phyloP scores from a whole-genome alignment of 2,329 filamentous ascomycete genomes.

The Neopestalotiopsis sp. region DNA sequence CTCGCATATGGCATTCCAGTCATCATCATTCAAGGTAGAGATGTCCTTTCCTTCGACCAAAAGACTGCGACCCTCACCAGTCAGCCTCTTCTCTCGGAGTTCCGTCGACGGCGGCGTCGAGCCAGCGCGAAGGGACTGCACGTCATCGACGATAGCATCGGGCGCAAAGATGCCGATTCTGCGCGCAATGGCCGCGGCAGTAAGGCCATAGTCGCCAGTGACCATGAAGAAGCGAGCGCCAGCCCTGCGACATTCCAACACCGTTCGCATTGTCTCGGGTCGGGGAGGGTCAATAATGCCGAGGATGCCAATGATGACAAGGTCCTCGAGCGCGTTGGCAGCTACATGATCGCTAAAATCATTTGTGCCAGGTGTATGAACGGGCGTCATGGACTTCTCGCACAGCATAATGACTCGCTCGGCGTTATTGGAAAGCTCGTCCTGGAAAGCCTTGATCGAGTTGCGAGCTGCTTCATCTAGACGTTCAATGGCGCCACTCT shows the following conservation, averaged over 20 bases:
- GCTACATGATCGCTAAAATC: conserved; percentile 44
- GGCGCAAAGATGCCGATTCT: conserved; percentile 69
- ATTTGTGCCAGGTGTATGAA: conserved; percentile 5
- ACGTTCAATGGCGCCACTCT: conserved; percentile 36
- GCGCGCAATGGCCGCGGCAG: conserved; percentile 73
- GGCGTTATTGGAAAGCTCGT: conserved; percentile 45
- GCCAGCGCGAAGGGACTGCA: conserved; percentile 17
- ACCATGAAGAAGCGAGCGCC: conserved; percentile 80
- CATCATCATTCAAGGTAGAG: conserved; percentile 54
- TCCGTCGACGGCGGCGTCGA: conserved; percentile 20
- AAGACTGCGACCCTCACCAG: conserved; percentile 26
- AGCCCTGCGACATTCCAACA: conserved; percentile 66
- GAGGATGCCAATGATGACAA: conserved; percentile 70
- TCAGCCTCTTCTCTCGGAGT: conserved; percentile 25
- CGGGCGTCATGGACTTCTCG: conserved; percentile 39
- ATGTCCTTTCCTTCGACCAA: conserved; percentile 62
- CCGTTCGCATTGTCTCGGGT: conserved; percentile 65
- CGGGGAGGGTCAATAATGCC: conserved; percentile 76
- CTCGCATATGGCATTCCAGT: conserved; percentile 51
- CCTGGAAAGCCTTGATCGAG: conserved; percentile 42
- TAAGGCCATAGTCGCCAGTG: conserved; percentile 78
- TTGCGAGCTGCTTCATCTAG: conserved; percentile 39
- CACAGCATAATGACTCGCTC: conserved; percentile 50
- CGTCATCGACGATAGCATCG: conserved; percentile 32
- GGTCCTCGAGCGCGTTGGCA: conserved; percentile 62